These are phyloP conservation scores for Ogataea trehaloabstinens DNA, from an alignment of 805 yeast species.

Conservation along the genomic window DNA sequence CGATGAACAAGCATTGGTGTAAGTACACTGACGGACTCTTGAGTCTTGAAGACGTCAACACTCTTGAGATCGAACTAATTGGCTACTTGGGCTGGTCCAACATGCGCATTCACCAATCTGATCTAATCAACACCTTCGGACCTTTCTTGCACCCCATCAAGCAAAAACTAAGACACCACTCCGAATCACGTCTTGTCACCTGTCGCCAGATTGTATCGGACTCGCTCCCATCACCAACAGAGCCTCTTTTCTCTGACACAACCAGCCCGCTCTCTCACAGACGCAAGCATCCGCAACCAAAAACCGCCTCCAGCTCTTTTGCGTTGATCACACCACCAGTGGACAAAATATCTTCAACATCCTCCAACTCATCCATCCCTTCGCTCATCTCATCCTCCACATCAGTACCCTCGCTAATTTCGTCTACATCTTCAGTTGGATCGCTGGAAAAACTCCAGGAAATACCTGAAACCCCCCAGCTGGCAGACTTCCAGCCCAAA, in stretches of 20 bases:
- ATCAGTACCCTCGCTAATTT: constrained; percentile 28
- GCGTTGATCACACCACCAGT: neutral
- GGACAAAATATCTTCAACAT: neutral
- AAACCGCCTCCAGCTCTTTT: neutral
- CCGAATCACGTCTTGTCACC: constrained; percentile 16
- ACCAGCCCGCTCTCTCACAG: neutral
- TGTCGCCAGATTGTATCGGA: constrained; percentile 10
- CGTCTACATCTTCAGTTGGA: constrained; percentile 16
- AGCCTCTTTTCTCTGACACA: constrained; percentile 1
- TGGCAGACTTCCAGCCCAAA: constrained; percentile 16
- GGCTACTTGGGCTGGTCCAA: constrained; percentile 79
- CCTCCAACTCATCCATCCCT: constrained; percentile 29
- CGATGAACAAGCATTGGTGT: constrained; percentile 96
- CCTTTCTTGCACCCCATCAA: constrained; percentile 79
- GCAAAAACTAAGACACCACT: constrained; percentile 36
- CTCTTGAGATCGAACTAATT: constrained; percentile 86
- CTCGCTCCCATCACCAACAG: constrained; percentile 2
- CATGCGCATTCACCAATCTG: constrained; percentile 65
- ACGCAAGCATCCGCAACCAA: neutral
- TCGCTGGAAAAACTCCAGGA: constrained; percentile 6
- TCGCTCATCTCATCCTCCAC: constrained; percentile 34
- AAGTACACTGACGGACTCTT: constrained; percentile 86
- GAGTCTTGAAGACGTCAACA: constrained; percentile 74
- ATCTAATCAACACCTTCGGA: constrained; percentile 64
- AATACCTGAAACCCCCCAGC: constrained; percentile 4